Percentiles rank a stretch among this genome's conserved stretches.
Evolutionary conservation across 208 protist genomes (phyloP).

Genomic region (Trypanosoma scelopori): DNA sequence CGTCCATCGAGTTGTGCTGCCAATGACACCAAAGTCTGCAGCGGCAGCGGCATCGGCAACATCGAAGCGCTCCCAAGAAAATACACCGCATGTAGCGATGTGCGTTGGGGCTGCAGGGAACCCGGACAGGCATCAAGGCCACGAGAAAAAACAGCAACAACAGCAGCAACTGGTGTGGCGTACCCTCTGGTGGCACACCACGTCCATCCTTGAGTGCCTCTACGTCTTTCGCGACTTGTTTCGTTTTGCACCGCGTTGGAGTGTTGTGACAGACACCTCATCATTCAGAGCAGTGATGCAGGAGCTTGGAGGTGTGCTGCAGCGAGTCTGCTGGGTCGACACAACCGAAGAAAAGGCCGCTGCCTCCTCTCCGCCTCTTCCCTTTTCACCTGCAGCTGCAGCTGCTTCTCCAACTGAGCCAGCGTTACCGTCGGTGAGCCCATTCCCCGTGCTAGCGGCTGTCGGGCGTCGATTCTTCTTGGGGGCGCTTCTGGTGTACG

Average conservation of each 20-base stretch:
- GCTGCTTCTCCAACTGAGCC: neutral
- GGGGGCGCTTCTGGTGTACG: conserved; percentile 15
- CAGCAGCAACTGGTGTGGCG: neutral
- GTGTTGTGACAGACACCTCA: conserved; percentile 8
- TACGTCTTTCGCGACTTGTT: conserved; percentile 22
- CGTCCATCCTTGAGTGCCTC: conserved; percentile 13
- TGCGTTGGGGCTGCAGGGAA: neutral
- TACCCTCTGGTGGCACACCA: conserved; percentile 15
- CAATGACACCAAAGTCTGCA: neutral
- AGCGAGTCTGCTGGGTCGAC: conserved; percentile 22
- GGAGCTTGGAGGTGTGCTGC: conserved; percentile 13
- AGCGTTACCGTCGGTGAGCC: neutral
- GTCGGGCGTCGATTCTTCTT: conserved; percentile 18
- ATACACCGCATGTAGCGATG: neutral
- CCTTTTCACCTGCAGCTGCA: neutral
- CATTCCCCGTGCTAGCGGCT: conserved; percentile 16
- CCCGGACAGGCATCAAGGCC: neutral
- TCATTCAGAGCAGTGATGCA: conserved; percentile 4
- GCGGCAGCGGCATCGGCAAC: neutral
- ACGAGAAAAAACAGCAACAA: no score
- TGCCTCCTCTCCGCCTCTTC: neutral
- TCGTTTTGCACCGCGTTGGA: neutral
- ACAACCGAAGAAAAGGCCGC: neutral
- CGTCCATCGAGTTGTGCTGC: conserved; percentile 4
- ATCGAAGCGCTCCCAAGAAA: no score